These are phyloP conservation scores for Colletotrichum tabaci DNA, from an alignment of 2,329 filamentous ascomycete genomes.

Conservation along the genomic window DNA sequence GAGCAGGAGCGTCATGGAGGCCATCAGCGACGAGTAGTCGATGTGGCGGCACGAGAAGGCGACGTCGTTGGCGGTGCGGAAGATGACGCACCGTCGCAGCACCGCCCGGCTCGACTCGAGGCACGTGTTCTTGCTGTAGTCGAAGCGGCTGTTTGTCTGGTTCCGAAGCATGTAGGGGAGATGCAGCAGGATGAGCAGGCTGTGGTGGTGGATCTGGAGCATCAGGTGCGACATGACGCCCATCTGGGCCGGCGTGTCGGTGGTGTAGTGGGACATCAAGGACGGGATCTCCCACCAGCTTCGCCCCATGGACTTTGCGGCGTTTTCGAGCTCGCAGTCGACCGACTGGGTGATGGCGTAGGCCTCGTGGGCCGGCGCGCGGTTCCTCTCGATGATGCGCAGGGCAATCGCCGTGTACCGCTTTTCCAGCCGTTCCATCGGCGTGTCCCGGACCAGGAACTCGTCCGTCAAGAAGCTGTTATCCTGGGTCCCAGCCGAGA, in stretches of 20 bases:
- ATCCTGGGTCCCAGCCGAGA: conserved; percentile 61
- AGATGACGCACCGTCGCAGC: conserved; percentile 63
- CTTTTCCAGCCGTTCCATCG: conserved; percentile 61
- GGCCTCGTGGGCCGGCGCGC: conserved; percentile 51
- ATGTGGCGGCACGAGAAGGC: conserved; percentile 62
- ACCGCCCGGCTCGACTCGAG: conserved; percentile 66
- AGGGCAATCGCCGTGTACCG: conserved; percentile 59
- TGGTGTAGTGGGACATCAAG: conserved; percentile 42
- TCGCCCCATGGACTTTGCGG: conserved; percentile 56
- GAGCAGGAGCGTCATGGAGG: conserved; percentile 65
- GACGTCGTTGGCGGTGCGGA: conserved; percentile 57
- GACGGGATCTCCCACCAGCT: conserved; percentile 64
- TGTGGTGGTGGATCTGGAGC: conserved; percentile 66
- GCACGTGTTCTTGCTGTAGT: conserved; percentile 65
- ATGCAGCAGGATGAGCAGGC: conserved; percentile 67
- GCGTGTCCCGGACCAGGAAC: conserved; percentile 50
- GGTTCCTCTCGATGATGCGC: conserved; percentile 64
- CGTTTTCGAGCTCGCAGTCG: conserved; percentile 63
- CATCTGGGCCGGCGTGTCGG: conserved; percentile 34
- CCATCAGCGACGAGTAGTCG: conserved; percentile 68
- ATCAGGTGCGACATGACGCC: conserved; percentile 53
- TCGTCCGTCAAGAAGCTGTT: conserved; percentile 54
- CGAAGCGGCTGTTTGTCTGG: conserved; percentile 55
- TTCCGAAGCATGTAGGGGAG: conserved; percentile 68
- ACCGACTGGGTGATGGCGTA: conserved; percentile 60